phyloP scores from a whole-genome alignment of 192 early-diverging fungal genomes.

The Linnemannia schmuckeri region DNA sequence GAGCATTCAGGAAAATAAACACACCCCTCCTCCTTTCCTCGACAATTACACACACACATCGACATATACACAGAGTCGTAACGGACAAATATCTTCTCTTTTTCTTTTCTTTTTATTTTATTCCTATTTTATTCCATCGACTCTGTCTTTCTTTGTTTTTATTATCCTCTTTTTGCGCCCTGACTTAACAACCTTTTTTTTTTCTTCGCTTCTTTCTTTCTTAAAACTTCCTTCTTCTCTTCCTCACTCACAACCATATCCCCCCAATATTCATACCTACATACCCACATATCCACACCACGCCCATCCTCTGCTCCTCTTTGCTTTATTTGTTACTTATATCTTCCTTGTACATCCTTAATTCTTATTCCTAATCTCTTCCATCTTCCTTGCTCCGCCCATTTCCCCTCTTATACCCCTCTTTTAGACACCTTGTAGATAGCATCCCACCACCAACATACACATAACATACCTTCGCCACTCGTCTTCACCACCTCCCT shows the following conservation, averaged over 20 bases:
- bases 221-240: neutral
- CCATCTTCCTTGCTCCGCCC: neutral
- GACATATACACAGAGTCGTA: neutral
- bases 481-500: neutral
- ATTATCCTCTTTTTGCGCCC: neutral
- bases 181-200: neutral
- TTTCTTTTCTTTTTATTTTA: no score
- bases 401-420: neutral
- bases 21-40: neutral
- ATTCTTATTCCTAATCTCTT: neutral
- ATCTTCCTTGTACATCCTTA: neutral
- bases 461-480: neutral
- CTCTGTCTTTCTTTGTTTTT: neutral
- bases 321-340: neutral
- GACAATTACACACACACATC: neutral
- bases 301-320: neutral
- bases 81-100: neutral
- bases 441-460: neutral
- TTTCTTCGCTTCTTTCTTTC: neutral
- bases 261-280: no score
- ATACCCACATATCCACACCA: neutral
- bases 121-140: neutral
- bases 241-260: neutral
- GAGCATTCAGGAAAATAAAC: constrained; percentile 2
- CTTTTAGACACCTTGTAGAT: neutral